Percentiles rank a stretch among this genome's conserved stretches.
phyloP scores from a whole-genome alignment of 2,329 filamentous ascomycete species.

The Penicillium vulpinum region DNA sequence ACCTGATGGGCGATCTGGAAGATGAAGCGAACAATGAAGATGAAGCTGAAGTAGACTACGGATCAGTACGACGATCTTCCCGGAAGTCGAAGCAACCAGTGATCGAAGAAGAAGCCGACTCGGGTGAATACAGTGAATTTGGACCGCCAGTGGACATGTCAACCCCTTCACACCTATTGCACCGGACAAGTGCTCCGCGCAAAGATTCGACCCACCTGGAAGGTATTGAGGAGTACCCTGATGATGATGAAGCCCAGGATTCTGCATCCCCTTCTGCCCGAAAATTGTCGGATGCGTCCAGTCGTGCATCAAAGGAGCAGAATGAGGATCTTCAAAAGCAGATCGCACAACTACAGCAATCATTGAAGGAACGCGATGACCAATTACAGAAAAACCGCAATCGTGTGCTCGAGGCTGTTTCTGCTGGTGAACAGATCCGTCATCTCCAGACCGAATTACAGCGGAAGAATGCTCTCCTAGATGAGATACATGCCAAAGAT shows the following conservation, averaged over 20 bases:
- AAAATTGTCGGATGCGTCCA: conserved; percentile 22
- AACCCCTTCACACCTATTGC: conserved; percentile 44
- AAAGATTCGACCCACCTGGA: conserved; percentile 39
- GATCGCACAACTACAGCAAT: conserved; percentile 33
- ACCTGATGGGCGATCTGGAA: conserved; percentile 36
- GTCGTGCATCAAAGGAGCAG: conserved; percentile 16
- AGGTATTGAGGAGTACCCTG: conserved; percentile 38
- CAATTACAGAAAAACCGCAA: conserved; percentile 34
- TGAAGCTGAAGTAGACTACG: conserved; percentile 8
- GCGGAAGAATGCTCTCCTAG: conserved; percentile 30
- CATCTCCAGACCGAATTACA: conserved; percentile 42
- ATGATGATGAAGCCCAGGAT: conserved; percentile 23
- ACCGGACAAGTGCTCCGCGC: conserved; percentile 25
- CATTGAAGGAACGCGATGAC: conserved; percentile 37
- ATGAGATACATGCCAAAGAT: conserved; percentile 27
- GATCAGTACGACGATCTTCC: conserved; percentile 18
- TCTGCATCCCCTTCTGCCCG: conserved; percentile 30
- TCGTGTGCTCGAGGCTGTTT: conserved; percentile 37
- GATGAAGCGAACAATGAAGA: conserved; percentile 15
- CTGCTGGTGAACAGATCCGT: conserved; percentile 40
- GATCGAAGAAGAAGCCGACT: conserved; percentile 33
- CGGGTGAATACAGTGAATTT: conserved; percentile 44
- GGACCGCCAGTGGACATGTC: conserved; percentile 47
- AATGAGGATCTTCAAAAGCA: conserved; percentile 32
- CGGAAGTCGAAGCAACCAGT: conserved; percentile 25